phyloP scores from a whole-genome alignment of 371 early-diverging fungal genomes.

The Basidiobolus heterosporus region DNA sequence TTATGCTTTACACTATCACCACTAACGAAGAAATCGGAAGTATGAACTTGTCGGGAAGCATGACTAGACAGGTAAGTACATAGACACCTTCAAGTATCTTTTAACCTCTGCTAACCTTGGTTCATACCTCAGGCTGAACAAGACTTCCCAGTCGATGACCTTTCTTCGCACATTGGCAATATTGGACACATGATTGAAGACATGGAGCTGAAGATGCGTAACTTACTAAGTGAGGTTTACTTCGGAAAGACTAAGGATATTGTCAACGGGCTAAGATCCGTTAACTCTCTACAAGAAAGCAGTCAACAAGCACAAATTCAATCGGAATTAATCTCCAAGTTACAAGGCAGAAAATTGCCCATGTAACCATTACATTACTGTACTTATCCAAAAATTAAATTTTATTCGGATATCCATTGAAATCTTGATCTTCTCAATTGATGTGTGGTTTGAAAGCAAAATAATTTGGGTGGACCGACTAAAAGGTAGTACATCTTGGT shows the following conservation, averaged over 20 bases:
- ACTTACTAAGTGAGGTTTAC: conserved; percentile 83
- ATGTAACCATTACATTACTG: background rate
- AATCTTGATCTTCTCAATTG: no score
- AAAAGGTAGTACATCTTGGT: no score
- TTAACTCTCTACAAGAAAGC: conserved; percentile 48
- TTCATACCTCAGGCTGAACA: conserved; percentile 40
- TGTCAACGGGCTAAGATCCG: conserved; percentile 76
- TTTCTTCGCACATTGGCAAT: conserved; percentile 70
- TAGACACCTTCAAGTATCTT: background rate
- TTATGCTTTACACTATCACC: conserved; percentile 80
- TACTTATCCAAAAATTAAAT: no score
- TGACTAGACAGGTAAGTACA: conserved; percentile 68
- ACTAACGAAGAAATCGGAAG: conserved; percentile 46
- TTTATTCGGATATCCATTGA: no score
- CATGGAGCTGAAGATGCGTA: conserved; percentile 90
- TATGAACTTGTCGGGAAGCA: conserved; percentile 76
- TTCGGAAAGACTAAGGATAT: conserved; percentile 95
- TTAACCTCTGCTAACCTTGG: background rate
- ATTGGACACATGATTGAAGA: conserved; percentile 95
- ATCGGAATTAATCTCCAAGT: conserved; percentile 47
- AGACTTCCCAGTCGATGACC: conserved; percentile 60
- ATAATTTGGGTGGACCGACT: no score
- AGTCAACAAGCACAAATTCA: conserved; percentile 48
- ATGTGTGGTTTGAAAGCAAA: no score
- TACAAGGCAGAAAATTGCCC: conserved; percentile 24